These are phyloP conservation scores for Boletellus sp. DNA, from an alignment of 768 basidiomycete species.

Conservation along the genomic window DNA sequence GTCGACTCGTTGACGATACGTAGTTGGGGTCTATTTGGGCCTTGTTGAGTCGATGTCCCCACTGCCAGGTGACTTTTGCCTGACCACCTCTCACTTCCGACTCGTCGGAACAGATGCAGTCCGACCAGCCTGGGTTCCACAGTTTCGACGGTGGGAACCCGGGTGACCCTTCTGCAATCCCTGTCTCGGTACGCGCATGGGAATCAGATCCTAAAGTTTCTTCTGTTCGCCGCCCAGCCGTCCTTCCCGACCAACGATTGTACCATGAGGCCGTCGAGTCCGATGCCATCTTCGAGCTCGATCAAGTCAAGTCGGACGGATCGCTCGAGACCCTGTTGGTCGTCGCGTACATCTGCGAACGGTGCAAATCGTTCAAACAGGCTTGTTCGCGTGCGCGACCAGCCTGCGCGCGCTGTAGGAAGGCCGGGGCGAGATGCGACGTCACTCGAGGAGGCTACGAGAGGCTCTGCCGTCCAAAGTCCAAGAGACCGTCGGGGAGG, in stretches of 20 bases:
- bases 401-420: slow-evolving; percentile 23
- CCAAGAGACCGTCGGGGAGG: too few species aligned
- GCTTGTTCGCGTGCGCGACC: slow-evolving; percentile 28
- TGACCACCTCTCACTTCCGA: background rate
- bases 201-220: slow-evolving; percentile 9
- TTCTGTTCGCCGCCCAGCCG: slow-evolving; percentile 27
- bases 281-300: slow-evolving; percentile 27
- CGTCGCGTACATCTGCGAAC: slow-evolving; percentile 19
- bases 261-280: slow-evolving; percentile 23
- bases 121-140: background rate
- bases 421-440: slow-evolving; percentile 1
- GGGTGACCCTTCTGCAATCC: background rate
- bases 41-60: background rate
- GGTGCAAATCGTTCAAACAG: slow-evolving; percentile 8
- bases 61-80: too few species aligned
- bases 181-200: slow-evolving; percentile 21
- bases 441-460: slow-evolving; percentile 12
- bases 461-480: slow-evolving; percentile 25
- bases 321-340: slow-evolving; percentile 17
- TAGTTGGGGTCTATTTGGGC: background rate
- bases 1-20: too few species aligned
- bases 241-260: slow-evolving; percentile 7
- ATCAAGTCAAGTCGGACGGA: slow-evolving; percentile 8
- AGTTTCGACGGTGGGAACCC: background rate
- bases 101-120: slow-evolving; percentile 6